Evolutionary conservation across 257 asterid genomes (phyloP), one percentile per base, ranked within the genome.

Genomic region (Nicotiana attenuata): DNA sequence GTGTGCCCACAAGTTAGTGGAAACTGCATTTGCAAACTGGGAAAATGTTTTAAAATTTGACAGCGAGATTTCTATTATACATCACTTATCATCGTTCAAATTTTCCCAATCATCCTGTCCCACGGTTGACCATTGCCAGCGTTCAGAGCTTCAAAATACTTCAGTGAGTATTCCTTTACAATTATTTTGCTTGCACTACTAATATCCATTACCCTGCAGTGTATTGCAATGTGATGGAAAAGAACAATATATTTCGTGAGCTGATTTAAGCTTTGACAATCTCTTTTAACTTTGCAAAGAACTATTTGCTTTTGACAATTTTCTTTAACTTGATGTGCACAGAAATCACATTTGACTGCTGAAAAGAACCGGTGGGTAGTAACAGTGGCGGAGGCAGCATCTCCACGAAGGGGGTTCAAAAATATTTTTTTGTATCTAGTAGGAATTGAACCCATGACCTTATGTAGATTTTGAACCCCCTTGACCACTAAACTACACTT

Each of bases 1-100:
- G n/a, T 22, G 47, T 47, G 76, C 77, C 20, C 26, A 7, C 20
- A 50, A 68, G 55, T 71, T 63, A 19, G 35, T 80, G 3, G 26
- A 41, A 29, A 14, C 24, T 80, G 86, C 77, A 69, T 10, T 79
- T 19, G 57, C n/a, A n/a, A 68, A 68, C n/a, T 68, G 57, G 77
- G 31, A 38, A 38, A 68, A 68, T 68, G 77, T 68, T 6, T 5
- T 9, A 38, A 68, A 38, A 38, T n/a, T 1, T 11, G 56, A 68
- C 13, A 68, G 13, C n/a, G 77, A 68, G 77, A 68, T 10, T 38
- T 38, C 31, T n/a, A n/a, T 20, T 26, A 20, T 1, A 5, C 11
- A 69, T n/a, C 10, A 38, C 56, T 45, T 68, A 68, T n/a, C 77
- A 19, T 7, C 26, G 60, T 55, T 20, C 60, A 55, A 55, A 5